Base-by-base conservation (phyloP, 1,284 basidiomycete species). In the Malassezia japonica region DNA sequence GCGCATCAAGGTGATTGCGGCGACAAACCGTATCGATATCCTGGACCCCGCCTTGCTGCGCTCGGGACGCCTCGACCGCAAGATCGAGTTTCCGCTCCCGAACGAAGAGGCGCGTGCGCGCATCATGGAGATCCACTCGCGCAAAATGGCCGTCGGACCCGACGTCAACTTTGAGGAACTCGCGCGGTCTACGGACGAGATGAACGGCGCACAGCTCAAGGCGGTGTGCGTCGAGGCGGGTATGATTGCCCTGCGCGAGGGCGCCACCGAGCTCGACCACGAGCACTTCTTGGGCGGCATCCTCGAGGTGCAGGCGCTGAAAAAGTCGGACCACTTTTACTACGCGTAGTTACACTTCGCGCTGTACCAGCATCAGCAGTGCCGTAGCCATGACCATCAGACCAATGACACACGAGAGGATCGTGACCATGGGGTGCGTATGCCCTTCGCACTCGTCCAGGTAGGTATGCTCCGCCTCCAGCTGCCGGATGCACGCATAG, bases 1-100 rank as follows among this genome's bases (percentile, higher is more conserved):
- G 55, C 82, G 90, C 54, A 98, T 98, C 79, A 98, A 98, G 82
- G 92, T 99, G 59, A 96, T 99, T 62, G 92, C 92, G 13, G 92
- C 92, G 1, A 98, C 92, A 27, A 98, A 98, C 77, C 82, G 92
- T 73, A 99, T 98, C 67, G 92, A 99, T 76, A 96, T 96, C 56
- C 83, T 99, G 38, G 84, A 86, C 69, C 83, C 84, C 2, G 84
- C 84, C 0, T 76, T 86, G 9, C 79, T 86, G 20, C 80, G 84
- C 53, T 85, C 83, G 13, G 84, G 84, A 46, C 80, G 84, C 62
- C 76, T 86, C 44, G 84, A 86, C 71, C 75, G 84, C 54, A 86
- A 86, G 76, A 85, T 86, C 62, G 84, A 86, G 68, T 86, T 86
- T 77, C 83, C 83, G 1, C 75, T 86, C 37, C 84, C 84, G 5